phyloP scores from a whole-genome alignment of 805 yeast species.

The Kuraishia capsulata region DNA sequence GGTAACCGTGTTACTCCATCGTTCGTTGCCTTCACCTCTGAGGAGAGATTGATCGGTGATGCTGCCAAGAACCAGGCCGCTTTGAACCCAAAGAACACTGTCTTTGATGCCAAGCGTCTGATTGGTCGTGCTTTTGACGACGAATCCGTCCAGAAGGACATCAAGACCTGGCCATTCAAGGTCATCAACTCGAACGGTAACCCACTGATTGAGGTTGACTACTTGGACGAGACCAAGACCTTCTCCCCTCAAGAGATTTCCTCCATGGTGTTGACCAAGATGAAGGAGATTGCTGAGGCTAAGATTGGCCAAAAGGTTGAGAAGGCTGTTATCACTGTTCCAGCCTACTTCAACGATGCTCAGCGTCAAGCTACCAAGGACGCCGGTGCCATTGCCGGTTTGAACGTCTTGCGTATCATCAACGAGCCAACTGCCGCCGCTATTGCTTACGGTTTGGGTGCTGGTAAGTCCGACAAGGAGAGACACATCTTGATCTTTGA shows the following conservation, averaged over 20 bases:
- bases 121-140: conserved; percentile 75
- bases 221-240: conserved; percentile 58
- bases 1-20: conserved; percentile 84
- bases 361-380: conserved; percentile 80
- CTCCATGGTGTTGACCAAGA: conserved; percentile 70
- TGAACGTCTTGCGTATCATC: conserved; percentile 68
- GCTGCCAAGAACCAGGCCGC: conserved; percentile 83
- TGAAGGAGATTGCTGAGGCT: conserved; percentile 78
- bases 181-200: conserved; percentile 55
- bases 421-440: conserved; percentile 95
- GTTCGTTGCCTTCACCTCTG: conserved; percentile 71
- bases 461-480: conserved; percentile 72
- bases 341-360: conserved; percentile 75
- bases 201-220: conserved; percentile 64
- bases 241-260: conserved; percentile 72
- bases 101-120: conserved; percentile 77
- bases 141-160: conserved; percentile 75
- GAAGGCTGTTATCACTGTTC: conserved; percentile 71
- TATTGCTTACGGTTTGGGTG: conserved; percentile 97
- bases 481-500: conserved; percentile 83
- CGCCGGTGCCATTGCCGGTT: conserved; percentile 75
- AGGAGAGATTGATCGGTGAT: conserved; percentile 74
- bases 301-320: conserved; percentile 63
- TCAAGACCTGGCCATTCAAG: conserved; percentile 85
- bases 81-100: conserved; percentile 68